phyloP scores from a whole-genome alignment of 1,284 basidiomycete species.

The Omphalotus olearius region DNA sequence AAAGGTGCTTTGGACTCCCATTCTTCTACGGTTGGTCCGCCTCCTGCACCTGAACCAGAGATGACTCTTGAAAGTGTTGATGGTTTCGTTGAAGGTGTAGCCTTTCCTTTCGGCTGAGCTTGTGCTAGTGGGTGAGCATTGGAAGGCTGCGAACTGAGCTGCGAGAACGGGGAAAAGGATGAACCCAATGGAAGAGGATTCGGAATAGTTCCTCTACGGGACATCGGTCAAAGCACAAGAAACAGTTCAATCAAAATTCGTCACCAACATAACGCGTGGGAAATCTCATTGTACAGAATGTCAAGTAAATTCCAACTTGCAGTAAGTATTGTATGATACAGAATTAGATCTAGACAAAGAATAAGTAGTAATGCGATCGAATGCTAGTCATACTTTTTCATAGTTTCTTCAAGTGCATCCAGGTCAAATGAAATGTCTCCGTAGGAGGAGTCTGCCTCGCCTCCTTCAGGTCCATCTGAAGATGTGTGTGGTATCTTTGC shows the following conservation, averaged over 20 bases:
- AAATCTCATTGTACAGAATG: too few species aligned
- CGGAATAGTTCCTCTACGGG: conserved; percentile 8
- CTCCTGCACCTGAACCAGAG: background rate
- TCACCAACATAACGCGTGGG: too few species aligned
- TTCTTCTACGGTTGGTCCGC: conserved; percentile 65
- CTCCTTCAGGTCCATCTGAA: background rate
- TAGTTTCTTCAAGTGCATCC: conserved; percentile 34
- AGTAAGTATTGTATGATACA: too few species aligned
- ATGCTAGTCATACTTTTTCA: conserved; percentile 31
- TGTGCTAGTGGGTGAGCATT: background rate
- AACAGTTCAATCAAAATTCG: too few species aligned
- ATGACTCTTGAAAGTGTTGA: conserved; percentile 3
- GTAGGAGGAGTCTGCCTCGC: conserved; percentile 32
- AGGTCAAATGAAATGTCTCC: conserved; percentile 33
- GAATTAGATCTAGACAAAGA: too few species aligned
- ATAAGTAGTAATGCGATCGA: too few species aligned
- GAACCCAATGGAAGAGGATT: conserved; percentile 9
- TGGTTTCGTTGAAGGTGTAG: conserved; percentile 3
- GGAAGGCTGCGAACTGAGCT: background rate
- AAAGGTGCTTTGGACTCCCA: conserved; percentile 85
- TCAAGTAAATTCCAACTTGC: too few species aligned
- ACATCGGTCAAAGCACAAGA: background rate
- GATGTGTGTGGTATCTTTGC: too few species aligned
- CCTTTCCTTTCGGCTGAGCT: conserved; percentile 2
- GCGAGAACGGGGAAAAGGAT: conserved; percentile 2